These are phyloP conservation scores for Debaryomyces robertsiae DNA, from an alignment of 1,139 yeast species.

Conservation along the genomic window DNA sequence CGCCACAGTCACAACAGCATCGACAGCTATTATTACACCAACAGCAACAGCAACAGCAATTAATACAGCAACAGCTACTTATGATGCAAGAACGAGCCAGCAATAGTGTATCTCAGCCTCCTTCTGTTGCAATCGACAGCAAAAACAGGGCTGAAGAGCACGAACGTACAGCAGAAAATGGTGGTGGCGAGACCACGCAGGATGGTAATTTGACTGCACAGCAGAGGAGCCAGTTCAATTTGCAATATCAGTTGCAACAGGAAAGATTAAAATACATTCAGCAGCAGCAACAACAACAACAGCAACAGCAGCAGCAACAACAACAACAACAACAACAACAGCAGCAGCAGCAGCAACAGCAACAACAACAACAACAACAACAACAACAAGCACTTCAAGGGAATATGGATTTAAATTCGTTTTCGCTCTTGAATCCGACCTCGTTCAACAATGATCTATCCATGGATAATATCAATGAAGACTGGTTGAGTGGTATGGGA, in stretches of 20 bases:
- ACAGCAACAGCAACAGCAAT: constrained; percentile 13
- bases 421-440: constrained; percentile 7
- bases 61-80: constrained; percentile 17
- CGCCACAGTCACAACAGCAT: constrained; percentile 12
- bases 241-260: constrained; percentile 24
- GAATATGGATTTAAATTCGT: background rate
- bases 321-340: constrained; percentile 17
- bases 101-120: background rate
- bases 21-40: constrained; percentile 10
- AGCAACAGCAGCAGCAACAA: constrained; percentile 14
- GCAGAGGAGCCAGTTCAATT: constrained; percentile 24
- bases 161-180: background rate
- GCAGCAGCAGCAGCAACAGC: constrained; percentile 16
- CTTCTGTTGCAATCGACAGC: background rate
- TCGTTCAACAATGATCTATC: constrained; percentile 8
- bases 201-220: constrained; percentile 18
- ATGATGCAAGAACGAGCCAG: constrained; percentile 15
- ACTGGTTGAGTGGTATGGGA: constrained; percentile 43
- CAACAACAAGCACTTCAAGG: constrained; percentile 15
- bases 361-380: constrained; percentile 14
- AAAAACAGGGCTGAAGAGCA: background rate
- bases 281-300: constrained; percentile 13
- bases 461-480: constrained; percentile 15
- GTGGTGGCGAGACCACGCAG: background rate
- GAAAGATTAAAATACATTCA: constrained; percentile 16